These are phyloP conservation scores for Podila horticola DNA, from an alignment of 192 early-diverging fungal species.

Conservation along the genomic window DNA sequence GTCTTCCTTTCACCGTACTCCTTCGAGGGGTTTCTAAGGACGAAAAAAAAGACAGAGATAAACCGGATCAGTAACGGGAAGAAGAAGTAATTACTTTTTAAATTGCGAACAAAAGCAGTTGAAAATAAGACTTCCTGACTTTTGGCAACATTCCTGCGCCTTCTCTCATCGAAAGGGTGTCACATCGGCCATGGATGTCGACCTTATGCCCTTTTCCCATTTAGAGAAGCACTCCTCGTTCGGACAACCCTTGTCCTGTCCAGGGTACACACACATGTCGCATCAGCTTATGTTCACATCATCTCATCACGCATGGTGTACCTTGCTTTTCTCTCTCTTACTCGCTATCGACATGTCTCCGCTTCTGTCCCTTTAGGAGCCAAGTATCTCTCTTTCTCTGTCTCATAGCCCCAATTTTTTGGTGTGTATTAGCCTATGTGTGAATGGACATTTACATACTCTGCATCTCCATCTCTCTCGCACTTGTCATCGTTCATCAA, in stretches of 20 bases:
- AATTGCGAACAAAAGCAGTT: neutral
- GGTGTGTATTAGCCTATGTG: too few species aligned
- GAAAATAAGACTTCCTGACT: neutral
- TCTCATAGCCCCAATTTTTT: too few species aligned
- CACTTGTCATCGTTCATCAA: neutral
- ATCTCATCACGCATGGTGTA: too few species aligned
- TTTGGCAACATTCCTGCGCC: neutral
- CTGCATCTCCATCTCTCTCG: neutral
- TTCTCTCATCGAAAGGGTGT: neutral
- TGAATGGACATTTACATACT: too few species aligned
- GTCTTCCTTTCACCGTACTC: neutral
- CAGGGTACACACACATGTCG: too few species aligned
- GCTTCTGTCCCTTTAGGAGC: too few species aligned
- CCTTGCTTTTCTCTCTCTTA: too few species aligned
- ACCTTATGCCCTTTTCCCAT: too few species aligned
- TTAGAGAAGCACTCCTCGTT: too few species aligned
- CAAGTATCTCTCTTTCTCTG: neutral
- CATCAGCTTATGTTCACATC: too few species aligned
- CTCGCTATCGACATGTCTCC: too few species aligned
- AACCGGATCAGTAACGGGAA: constrained; percentile 1
- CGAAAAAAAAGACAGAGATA: neutral
- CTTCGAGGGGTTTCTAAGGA: neutral
- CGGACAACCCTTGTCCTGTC: too few species aligned
- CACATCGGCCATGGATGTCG: neutral
- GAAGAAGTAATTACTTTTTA: neutral